These are phyloP conservation scores for Aspergillus olivimuriae DNA, from an alignment of 495 filamentous ascomycete species.

Conservation along the genomic window DNA sequence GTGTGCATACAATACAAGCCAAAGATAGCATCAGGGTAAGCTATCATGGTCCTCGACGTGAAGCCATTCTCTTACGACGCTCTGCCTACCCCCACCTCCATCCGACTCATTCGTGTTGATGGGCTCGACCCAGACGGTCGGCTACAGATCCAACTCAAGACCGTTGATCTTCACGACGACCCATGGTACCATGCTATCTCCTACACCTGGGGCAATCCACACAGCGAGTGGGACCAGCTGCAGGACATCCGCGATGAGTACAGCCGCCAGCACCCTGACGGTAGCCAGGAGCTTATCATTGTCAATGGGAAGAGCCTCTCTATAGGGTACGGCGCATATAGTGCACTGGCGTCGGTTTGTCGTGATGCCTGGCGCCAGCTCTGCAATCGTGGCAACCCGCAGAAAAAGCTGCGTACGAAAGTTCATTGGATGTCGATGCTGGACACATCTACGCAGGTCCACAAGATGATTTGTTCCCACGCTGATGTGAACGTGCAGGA, in stretches of 20 bases:
- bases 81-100: conserved; percentile 1
- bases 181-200: background rate
- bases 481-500: background rate
- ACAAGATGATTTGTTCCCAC: background rate
- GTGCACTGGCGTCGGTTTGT: background rate
- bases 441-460: background rate
- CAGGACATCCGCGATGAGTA: background rate
- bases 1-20: too few relatives aligned
- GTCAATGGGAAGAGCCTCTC: background rate
- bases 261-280: background rate
- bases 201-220: conserved; percentile 1
- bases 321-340: background rate
- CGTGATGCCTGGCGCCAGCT: background rate
- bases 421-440: background rate
- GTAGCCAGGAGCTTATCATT: background rate
- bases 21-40: too few relatives aligned
- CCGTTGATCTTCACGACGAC: background rate
- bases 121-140: background rate
- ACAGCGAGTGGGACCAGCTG: background rate
- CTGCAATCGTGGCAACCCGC: background rate
- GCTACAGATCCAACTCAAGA: background rate
- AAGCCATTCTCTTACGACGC: background rate
- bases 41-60: background rate
- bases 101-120: background rate
- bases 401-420: background rate